These are phyloP conservation scores for Tulasnella sp. DNA, from an alignment of 768 basidiomycete species.

Conservation along the genomic window DNA sequence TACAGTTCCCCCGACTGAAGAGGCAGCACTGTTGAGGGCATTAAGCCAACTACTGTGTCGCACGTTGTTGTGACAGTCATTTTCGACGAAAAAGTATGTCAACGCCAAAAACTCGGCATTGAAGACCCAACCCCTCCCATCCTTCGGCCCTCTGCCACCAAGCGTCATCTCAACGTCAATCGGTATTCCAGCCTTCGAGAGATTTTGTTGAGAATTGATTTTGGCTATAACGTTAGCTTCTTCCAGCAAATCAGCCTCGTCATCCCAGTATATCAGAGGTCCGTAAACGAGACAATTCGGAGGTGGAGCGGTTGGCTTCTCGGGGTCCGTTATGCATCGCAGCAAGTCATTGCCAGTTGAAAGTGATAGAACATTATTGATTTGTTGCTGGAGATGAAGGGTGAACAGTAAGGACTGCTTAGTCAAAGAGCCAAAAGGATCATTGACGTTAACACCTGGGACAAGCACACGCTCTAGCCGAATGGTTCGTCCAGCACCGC, in stretches of 20 bases:
- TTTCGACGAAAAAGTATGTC: conserved; percentile 72
- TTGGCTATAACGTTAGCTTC: conserved; percentile 47
- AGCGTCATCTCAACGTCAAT: conserved; percentile 65
- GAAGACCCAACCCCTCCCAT: conserved; percentile 37
- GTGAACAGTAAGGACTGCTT: conserved; percentile 50
- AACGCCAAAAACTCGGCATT: conserved; percentile 63
- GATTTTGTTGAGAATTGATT: conserved; percentile 39
- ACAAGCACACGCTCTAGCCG: conserved; percentile 69
- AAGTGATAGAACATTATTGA: conserved; percentile 34
- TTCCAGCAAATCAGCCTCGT: conserved; percentile 38
- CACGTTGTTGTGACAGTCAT: conserved; percentile 47
- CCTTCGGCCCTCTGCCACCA: conserved; percentile 48
- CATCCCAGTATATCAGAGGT: conserved; percentile 66
- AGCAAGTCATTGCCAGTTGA: conserved; percentile 19
- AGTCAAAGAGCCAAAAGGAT: conserved; percentile 39
- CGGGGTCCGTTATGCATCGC: conserved; percentile 40
- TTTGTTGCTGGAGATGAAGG: conserved; percentile 46
- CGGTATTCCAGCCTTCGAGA: conserved; percentile 48
- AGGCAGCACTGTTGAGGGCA: conserved; percentile 35
- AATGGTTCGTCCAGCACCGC: conserved; percentile 52
- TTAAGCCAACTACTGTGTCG: conserved; percentile 56
- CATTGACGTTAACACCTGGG: conserved; percentile 36
- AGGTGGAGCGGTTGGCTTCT: conserved; percentile 32
- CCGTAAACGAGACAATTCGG: conserved; percentile 55
- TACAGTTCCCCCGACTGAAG: conserved; percentile 28